Conservation (phyloP, 2,329 filamentous ascomycete species). For the Ophiostoma tasmaniense region DNA sequence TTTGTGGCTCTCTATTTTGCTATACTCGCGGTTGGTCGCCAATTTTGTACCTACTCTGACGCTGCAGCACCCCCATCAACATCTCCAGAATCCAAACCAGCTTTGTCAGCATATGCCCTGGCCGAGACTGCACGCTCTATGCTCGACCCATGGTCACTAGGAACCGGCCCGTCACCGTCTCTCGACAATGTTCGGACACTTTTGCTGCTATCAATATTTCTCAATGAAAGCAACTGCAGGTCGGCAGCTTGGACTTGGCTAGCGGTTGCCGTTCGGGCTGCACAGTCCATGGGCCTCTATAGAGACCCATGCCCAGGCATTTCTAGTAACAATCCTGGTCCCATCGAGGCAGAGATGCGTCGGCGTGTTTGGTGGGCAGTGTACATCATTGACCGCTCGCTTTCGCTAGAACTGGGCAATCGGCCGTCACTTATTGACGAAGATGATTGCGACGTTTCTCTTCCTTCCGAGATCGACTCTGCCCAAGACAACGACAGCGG, state of each 20-base stretch:
- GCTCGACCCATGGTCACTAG: constrained; percentile 62
- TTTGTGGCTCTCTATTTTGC: constrained; percentile 78
- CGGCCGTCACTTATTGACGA: constrained; percentile 78
- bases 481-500: constrained; percentile 49
- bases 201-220: constrained; percentile 66
- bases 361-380: constrained; percentile 89
- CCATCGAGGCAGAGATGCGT: constrained; percentile 75
- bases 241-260: constrained; percentile 82
- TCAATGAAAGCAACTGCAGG: constrained; percentile 79
- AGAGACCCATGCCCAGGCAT: constrained; percentile 46
- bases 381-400: constrained; percentile 76
- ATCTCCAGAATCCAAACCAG: constrained; percentile 33
- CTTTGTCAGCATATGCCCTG: constrained; percentile 47
- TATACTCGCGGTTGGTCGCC: constrained; percentile 70
- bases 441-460: constrained; percentile 72
- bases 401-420: constrained; percentile 66
- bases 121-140: constrained; percentile 62
- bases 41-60: constrained; percentile 47
- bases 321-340: background rate
- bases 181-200: constrained; percentile 66
- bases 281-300: constrained; percentile 77
- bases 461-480: constrained; percentile 71
- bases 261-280: constrained; percentile 67
- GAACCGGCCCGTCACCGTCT: constrained; percentile 33
- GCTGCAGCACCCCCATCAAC: constrained; percentile 31